A percentile compares a stretch with the other conserved stretches of the same genome.
Conservation (phyloP, 1,284 basidiomycete species). For the Tetrapyrgos nigripes region DNA sequence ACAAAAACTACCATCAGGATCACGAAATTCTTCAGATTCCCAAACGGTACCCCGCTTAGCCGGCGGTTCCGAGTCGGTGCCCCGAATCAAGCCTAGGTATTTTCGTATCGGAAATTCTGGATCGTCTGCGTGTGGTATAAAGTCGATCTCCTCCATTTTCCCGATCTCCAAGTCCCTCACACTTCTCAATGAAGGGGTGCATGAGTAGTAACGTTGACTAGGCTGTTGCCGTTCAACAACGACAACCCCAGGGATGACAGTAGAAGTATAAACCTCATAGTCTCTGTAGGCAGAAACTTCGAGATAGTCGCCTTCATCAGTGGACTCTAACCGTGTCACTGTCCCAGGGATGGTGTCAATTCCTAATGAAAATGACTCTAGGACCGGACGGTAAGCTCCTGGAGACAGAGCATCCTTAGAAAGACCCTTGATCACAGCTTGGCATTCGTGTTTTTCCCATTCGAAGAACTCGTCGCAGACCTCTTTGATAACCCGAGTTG, state of each 20-base stretch:
- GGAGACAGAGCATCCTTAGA: background rate
- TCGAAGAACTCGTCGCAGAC: background rate
- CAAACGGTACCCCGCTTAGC: conserved; percentile 38
- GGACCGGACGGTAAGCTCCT: background rate
- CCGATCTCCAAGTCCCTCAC: conserved; percentile 18
- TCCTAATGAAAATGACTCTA: background rate
- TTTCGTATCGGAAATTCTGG: conserved; percentile 29
- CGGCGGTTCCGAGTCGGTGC: too few relatives aligned
- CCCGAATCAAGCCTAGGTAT: too few relatives aligned
- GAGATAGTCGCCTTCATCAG: too few relatives aligned
- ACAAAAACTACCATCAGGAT: conserved; percentile 48
- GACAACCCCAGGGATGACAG: background rate
- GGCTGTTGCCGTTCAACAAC: too few relatives aligned
- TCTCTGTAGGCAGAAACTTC: too few relatives aligned
- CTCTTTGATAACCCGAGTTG: background rate
- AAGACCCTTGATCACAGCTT: background rate
- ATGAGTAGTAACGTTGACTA: conserved; percentile 34
- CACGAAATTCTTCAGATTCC: conserved; percentile 39
- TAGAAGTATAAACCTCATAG: background rate
- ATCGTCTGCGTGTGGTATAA: conserved; percentile 45
- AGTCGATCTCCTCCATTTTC: conserved; percentile 17
- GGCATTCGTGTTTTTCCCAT: background rate
- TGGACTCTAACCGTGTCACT: too few relatives aligned
- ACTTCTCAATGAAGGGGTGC: conserved; percentile 35
- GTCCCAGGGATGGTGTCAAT: too few relatives aligned